Base-by-base conservation (phyloP, 2,329 filamentous ascomycete species). In the Penicillium sp. region DNA sequence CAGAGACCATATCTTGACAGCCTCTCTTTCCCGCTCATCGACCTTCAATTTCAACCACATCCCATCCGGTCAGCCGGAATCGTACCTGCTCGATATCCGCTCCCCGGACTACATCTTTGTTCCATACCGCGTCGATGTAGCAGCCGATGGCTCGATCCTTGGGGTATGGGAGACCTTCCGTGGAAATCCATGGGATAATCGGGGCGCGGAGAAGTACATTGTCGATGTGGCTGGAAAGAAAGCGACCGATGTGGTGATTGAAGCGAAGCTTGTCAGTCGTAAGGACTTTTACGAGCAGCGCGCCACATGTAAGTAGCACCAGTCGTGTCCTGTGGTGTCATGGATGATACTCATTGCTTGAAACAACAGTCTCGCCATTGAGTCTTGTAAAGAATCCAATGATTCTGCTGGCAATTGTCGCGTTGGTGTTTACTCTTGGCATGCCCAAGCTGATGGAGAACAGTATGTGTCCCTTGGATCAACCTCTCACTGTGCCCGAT, bases 371-470 rank as follows among this genome's bases (percentile, higher is more conserved):
- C 68, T 86, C 82, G 12, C 74, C 89, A n/a, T 58, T 95, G 40
- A 78, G 77, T 41, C 80, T 95, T 39, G 72, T 95, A 55, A 92
- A 92, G 72, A 95, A 86, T 60, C 92, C 92, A 3, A 96, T 96
- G 88, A 95, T 96, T 48, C 75, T 98, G 44, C 83, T 98, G 71
- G 88, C 84, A 3, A 67, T 94, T 22, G 80, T 92, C 26, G 87
- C 82, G 45, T 79, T 95, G 71, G 81, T 70, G 4, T 71, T 95
- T 50, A 88, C 95, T 47, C 75, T 96, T 55, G 89, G 89, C 50
- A 86, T 96, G 84, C 92, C 92, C 10, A 92, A 95, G 65, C 66
- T 98, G 39, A 80, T 96, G 70, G 89, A 96, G 35, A 95, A 92
- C 61, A 95, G 89, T 95, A 78, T 47, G 86, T 76, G 25, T 17